Evolutionary conservation across 805 yeast species (phyloP), one percentile per base, ranked within the genome.

Genomic region (Debaryomyces castellii): DNA sequence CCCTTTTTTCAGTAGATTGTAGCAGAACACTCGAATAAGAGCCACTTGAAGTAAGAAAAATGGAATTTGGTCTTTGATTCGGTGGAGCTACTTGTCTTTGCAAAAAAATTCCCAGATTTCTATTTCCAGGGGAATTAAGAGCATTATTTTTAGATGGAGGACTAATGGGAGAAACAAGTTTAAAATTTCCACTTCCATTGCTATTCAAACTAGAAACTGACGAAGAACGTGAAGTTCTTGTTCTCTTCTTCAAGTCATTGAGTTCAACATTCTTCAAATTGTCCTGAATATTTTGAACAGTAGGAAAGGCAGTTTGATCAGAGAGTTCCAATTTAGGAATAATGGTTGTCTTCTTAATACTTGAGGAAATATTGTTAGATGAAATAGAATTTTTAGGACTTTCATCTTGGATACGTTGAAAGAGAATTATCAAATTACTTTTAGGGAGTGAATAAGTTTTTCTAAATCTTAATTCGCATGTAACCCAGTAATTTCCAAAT

Each of bases 401-500:
- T 21, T 20, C 24, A 40, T 22, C 37, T 27, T 42, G 39, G 23
- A 41, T 25, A 8, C 42, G 35, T 17, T 40, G 48, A 42, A 45
- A 50, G 18, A 54, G 40, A 10, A 44, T 42, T 3, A 52, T 34
- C 28, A 68, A 55, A 39, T 52, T 45, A 17, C 55, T 54, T 34
- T 47, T 53, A 4, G 70, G 71, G 21, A 71, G 52, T 18, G 50
- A 51, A 48, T 68, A 64, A 4, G 60, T 48, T 54, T 67, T 63
- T 58, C 80, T 58, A 56, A 76, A 63, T 52, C 72, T 54, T 50
- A 73, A 39, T 41, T 75, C 80, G 28, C 71, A 65, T 8, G 62
- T 49, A 1, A 75, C 59, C 82, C 82, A 78, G 37, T 60, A 59
- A 16, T 50, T 44, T 4, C 70, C 68, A 40, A 78, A 69, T 23